Evolutionary conservation across 1,284 basidiomycete genomes (phyloP), one percentile per base, ranked within the genome.

Genomic region (Polyporus tsugae): DNA sequence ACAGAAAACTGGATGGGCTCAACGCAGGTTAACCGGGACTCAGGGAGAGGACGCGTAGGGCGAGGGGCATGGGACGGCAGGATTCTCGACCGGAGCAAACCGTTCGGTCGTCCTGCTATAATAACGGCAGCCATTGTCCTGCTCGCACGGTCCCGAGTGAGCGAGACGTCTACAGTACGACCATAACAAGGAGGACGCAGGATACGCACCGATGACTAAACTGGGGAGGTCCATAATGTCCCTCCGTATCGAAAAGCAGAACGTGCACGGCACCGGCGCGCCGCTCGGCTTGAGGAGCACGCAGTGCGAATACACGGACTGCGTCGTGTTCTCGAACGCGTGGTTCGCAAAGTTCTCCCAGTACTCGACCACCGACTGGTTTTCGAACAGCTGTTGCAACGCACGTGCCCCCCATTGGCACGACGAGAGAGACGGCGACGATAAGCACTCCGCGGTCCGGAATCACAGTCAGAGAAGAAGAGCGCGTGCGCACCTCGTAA

Each of bases 281-380:
- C 94, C 94, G 49, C 86, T 87, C 3, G 94, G 93, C 77, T 94
- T 95, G 72, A 95, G 85, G 49, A 98, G 81, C 38, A 95, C 92
- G 70, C 94, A 96, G 76, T 96, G 93, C 72, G 94, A 94, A 81
- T 95, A 96, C 66, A 98, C 95, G n/a, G 94, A 94, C 80, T 95
- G 94, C 42, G 95, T 95, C 63, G 95, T 96, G 80, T 96, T 97
- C 81, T 98, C 96, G 75, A 98, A 98, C 6, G 96, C 96, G 80
- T 97, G 95, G 64, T 91, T 90, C 29, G 95, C 94, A 79, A 97
- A 98, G 80, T 94, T 95, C 80, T 98, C 96, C 92, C 94, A 98
- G 80, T 97, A 98, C 78, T 96, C 93, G 64, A 98, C 94, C 35
- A 93, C 92, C 60, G 93, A 95, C 78, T 94, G 91, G 80, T 95